These are phyloP conservation scores for Ophiosphaerella herpotricha DNA, from an alignment of 2,329 filamentous ascomycete species.

Conservation along the genomic window DNA sequence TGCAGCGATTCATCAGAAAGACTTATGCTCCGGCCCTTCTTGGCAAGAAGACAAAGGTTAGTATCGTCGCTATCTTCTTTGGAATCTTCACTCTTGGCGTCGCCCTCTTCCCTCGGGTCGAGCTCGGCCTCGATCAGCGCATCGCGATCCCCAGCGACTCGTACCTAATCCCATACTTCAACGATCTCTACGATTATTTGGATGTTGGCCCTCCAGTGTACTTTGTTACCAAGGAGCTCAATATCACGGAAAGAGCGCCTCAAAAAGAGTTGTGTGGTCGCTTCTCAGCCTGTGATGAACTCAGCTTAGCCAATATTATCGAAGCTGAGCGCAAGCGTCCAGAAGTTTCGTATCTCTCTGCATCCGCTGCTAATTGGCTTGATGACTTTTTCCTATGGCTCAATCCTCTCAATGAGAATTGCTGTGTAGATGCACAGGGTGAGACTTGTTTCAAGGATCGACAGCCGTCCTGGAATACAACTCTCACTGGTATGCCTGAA, in stretches of 20 bases:
- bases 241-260: slow-evolving; percentile 73
- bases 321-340: slow-evolving; percentile 93
- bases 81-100: slow-evolving; percentile 85
- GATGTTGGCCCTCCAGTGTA: slow-evolving; percentile 92
- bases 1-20: slow-evolving; percentile 90
- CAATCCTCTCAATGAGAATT: slow-evolving; percentile 72
- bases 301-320: slow-evolving; percentile 85
- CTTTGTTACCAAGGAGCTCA: slow-evolving; percentile 84
- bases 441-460: slow-evolving; percentile 79
- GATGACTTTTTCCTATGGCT: slow-evolving; percentile 97
- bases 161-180: slow-evolving; percentile 94
- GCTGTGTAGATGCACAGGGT: slow-evolving; percentile 68
- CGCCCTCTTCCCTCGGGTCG: slow-evolving; percentile 79
- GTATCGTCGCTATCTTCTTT: slow-evolving; percentile 79
- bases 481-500: slow-evolving; percentile 88
- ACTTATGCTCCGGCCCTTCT: slow-evolving; percentile 83
- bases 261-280: slow-evolving; percentile 89
- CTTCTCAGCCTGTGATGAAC: slow-evolving; percentile 83
- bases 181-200: slow-evolving; percentile 92
- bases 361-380: slow-evolving; percentile 91
- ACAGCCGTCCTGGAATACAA: slow-evolving; percentile 84
- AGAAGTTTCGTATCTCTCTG: slow-evolving; percentile 83
- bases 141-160: slow-evolving; percentile 93
- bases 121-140: slow-evolving; percentile 90
- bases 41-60: slow-evolving; percentile 76